phyloP scores from a whole-genome alignment of 176 grass and related monocot species.

The Lolium rigidum region DNA sequence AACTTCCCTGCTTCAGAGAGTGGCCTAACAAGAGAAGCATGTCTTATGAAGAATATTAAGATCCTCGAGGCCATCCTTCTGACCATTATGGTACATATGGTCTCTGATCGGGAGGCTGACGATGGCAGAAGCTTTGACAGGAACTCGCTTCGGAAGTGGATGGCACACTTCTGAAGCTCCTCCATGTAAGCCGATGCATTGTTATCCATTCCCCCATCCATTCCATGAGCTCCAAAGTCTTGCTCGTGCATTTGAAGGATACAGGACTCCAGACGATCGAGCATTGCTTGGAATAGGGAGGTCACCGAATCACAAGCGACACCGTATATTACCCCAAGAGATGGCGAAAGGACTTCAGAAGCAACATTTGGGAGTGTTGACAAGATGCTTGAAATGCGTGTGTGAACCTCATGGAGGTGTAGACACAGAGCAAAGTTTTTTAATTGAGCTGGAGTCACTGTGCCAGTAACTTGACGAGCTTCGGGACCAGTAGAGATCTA shows the following conservation, averaged over 20 bases:
- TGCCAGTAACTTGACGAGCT: slow-evolving; percentile 79
- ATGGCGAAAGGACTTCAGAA: slow-evolving; percentile 73
- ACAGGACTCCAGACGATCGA: slow-evolving; percentile 76
- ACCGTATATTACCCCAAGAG: slow-evolving; percentile 76
- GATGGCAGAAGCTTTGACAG: slow-evolving; percentile 86
- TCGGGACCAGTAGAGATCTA: slow-evolving; percentile 95
- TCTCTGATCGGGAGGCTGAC: slow-evolving; percentile 81
- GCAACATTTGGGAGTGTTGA: slow-evolving; percentile 72
- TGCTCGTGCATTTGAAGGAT: slow-evolving; percentile 91
- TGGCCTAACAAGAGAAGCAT: slow-evolving; percentile 90
- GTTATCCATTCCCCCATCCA: slow-evolving; percentile 72
- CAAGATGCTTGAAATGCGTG: slow-evolving; percentile 65
- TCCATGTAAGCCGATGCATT: slow-evolving; percentile 97
- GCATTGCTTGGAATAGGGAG: slow-evolving; percentile 85
- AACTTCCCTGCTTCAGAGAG: slow-evolving; percentile 98
- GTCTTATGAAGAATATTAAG: slow-evolving; percentile 95
- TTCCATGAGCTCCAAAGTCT: slow-evolving; percentile 65
- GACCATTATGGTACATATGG: slow-evolving; percentile 90
- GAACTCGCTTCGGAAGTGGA: slow-evolving; percentile 93
- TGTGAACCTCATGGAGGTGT: slow-evolving; percentile 94
- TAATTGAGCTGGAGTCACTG: slow-evolving; percentile 79
- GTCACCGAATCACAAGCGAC: slow-evolving; percentile 92
- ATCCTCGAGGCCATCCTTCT: slow-evolving; percentile 93
- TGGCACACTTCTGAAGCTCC: slow-evolving; percentile 82
- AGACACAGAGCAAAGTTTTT: slow-evolving; percentile 95